phyloP scores from a whole-genome alignment of 177 flowering plant genomes.

The Vitis hybrid region DNA sequence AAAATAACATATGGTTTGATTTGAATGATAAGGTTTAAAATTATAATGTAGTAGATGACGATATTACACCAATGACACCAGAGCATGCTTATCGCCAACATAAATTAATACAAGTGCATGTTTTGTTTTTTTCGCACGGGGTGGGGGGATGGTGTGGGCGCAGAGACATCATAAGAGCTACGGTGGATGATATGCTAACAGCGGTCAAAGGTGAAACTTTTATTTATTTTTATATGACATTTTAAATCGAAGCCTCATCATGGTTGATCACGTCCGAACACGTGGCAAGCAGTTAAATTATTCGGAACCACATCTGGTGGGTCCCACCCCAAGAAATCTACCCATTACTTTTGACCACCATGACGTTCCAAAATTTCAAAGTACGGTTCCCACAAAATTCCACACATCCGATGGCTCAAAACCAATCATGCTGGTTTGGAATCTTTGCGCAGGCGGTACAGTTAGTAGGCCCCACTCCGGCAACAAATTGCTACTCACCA shows the following conservation, averaged over 20 bases:
- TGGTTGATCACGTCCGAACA: slow-evolving; percentile 11
- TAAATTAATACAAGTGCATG: too few relatives aligned
- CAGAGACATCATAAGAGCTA: background rate
- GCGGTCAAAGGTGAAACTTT: background rate
- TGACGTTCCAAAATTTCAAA: slow-evolving; percentile 6
- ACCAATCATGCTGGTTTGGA: slow-evolving; percentile 2
- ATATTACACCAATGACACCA: too few relatives aligned
- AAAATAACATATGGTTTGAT: too few relatives aligned
- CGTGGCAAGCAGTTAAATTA: slow-evolving; percentile 6
- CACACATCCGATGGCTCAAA: slow-evolving; percentile 2
- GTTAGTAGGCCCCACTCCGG: background rate
- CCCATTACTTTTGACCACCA: slow-evolving; percentile 3
- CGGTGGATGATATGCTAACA: background rate
- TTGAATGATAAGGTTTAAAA: too few relatives aligned
- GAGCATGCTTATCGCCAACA: too few relatives aligned
- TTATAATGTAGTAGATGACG: too few relatives aligned
- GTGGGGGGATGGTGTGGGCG: background rate
- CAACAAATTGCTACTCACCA: background rate
- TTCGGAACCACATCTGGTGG: slow-evolving; percentile 2
- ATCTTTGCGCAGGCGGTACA: background rate
- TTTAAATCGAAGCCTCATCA: background rate
- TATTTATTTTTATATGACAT: background rate
- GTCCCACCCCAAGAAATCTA: background rate
- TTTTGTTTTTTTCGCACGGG: too few relatives aligned
- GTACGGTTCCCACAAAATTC: background rate